These are phyloP conservation scores for Anaeramoeba flamelloides DNA, from an alignment of 78 protist genomes.

Conservation along the genomic window DNA sequence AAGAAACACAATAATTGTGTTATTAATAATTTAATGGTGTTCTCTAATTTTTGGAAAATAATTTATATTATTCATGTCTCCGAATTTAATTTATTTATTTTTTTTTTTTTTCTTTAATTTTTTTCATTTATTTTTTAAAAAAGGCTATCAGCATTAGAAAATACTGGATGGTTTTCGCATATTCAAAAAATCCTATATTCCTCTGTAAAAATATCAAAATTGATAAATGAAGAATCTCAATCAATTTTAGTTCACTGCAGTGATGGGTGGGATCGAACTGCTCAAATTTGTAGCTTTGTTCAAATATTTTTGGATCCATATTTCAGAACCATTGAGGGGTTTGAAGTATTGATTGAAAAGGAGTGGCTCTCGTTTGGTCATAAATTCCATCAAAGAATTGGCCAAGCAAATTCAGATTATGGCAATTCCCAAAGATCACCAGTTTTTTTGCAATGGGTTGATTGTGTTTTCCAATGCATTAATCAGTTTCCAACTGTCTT, in stretches of 20 bases:
- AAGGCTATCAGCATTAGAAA: too few relatives aligned
- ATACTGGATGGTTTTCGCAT: too few relatives aligned
- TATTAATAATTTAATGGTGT: too few relatives aligned
- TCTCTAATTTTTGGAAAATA: too few relatives aligned
- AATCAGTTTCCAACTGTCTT: slow-evolving; percentile 48
- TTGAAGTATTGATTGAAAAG: slow-evolving; percentile 62
- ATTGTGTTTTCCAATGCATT: slow-evolving; percentile 54
- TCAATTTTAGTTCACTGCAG: slow-evolving; percentile 67
- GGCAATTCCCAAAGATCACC: slow-evolving; percentile 45
- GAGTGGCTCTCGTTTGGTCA: slow-evolving; percentile 84
- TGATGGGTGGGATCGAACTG: slow-evolving; percentile 90
- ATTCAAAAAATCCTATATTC: neutral
- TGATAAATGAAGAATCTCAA: neutral
- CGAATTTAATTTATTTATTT: too few relatives aligned
- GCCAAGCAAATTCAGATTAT: neutral
- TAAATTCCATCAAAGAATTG: slow-evolving; percentile 40
- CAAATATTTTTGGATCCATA: slow-evolving; percentile 52
- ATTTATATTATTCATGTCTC: too few relatives aligned
- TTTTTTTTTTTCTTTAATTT: too few relatives aligned
- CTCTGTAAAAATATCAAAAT: neutral
- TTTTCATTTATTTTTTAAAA: too few relatives aligned
- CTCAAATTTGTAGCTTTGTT: slow-evolving; percentile 49
- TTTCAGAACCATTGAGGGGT: slow-evolving; percentile 67
- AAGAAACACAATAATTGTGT: too few relatives aligned
- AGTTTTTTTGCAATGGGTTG: slow-evolving; percentile 74